phyloP scores from a whole-genome alignment of 768 basidiomycete genomes.

The Leccinum rimulosum region DNA sequence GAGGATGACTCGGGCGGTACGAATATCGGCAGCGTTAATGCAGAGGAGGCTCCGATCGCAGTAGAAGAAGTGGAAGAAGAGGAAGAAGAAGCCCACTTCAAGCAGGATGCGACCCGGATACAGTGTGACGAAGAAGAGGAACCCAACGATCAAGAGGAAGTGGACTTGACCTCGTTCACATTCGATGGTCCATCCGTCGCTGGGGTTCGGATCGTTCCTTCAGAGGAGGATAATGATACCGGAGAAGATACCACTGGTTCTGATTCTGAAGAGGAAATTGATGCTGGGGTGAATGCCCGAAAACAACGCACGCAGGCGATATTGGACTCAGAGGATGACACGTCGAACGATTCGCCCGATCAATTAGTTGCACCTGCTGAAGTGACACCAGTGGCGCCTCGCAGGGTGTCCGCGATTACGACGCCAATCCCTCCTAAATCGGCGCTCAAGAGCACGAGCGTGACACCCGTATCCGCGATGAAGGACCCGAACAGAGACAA shows the following conservation, averaged over 20 bases:
- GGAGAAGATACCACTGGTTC: slow-evolving; percentile 44
- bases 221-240: slow-evolving; percentile 25
- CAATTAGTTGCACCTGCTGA: slow-evolving; percentile 1
- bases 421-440: slow-evolving; percentile 38
- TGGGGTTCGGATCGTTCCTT: slow-evolving; percentile 49
- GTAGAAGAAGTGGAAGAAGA: slow-evolving; percentile 19
- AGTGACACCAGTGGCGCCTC: slow-evolving; percentile 21
- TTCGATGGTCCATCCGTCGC: slow-evolving; percentile 62
- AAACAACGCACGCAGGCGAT: slow-evolving; percentile 6
- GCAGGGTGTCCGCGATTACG: slow-evolving; percentile 8
- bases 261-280: slow-evolving; percentile 29
- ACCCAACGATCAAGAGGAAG: slow-evolving; percentile 61
- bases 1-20: slow-evolving; percentile 51
- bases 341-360: slow-evolving; percentile 16
- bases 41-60: slow-evolving; percentile 5
- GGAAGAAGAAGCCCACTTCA: slow-evolving; percentile 31
- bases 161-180: slow-evolving; percentile 67
- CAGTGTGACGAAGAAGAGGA: slow-evolving; percentile 35
- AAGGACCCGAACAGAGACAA: slow-evolving; percentile 49
- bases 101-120: not conserved
- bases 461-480: slow-evolving; percentile 58
- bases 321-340: slow-evolving; percentile 40
- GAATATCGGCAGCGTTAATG: not conserved
- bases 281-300: slow-evolving; percentile 7
- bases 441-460: slow-evolving; percentile 42